phyloP scores from a whole-genome alignment of 2,329 filamentous ascomycete genomes.

The Domatiomyces globalis region DNA sequence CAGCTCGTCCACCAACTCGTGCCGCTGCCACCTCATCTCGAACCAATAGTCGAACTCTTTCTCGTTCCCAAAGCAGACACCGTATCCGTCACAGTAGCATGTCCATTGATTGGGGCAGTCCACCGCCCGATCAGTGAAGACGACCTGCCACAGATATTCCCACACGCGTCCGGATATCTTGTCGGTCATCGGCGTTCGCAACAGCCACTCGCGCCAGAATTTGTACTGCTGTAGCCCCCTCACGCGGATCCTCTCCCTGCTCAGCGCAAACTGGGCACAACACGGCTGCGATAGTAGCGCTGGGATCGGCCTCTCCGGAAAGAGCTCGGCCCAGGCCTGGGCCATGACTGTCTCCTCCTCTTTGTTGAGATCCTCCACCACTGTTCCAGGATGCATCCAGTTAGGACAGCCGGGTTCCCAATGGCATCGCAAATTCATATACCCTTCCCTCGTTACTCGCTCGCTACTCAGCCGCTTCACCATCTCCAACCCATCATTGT shows the following conservation, averaged over 20 bases:
- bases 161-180: constrained; percentile 45
- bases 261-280: constrained; percentile 51
- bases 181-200: constrained; percentile 42
- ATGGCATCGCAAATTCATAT: constrained; percentile 47
- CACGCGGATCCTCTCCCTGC: constrained; percentile 40
- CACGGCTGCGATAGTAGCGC: constrained; percentile 45
- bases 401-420: constrained; percentile 45
- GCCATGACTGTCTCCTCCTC: constrained; percentile 35
- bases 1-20: constrained; percentile 30
- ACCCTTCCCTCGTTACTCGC: constrained; percentile 39
- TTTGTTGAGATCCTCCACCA: constrained; percentile 28
- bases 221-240: constrained; percentile 41
- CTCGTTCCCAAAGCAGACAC: constrained; percentile 44
- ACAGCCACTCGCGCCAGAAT: constrained; percentile 46
- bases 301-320: constrained; percentile 31
- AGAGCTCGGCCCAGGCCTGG: constrained; percentile 34
- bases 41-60: constrained; percentile 36
- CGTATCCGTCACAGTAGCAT: constrained; percentile 52
- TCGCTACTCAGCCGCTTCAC: constrained; percentile 38
- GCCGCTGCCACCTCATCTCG: constrained; percentile 30
- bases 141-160: constrained; percentile 51
- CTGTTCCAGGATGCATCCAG: constrained; percentile 38
- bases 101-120: constrained; percentile 37
- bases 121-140: constrained; percentile 39
- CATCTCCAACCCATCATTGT: constrained; percentile 37